Base-by-base conservation (phyloP, 495 filamentous ascomycete species). In the Coniosporium apollinis region DNA sequence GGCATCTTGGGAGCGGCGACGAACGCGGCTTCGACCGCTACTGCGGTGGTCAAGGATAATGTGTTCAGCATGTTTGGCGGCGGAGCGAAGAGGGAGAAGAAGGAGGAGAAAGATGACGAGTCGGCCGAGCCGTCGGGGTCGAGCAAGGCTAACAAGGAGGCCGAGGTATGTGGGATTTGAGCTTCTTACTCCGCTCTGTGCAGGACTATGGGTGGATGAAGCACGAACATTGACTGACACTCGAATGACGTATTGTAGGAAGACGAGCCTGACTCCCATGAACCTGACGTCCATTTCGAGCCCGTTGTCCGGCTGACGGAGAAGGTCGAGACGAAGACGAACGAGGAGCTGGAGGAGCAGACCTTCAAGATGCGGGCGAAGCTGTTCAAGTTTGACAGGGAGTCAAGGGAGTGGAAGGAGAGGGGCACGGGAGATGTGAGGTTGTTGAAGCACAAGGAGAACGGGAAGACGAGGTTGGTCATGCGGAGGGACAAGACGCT, bases 401-500 rank as follows among this genome's bases (percentile, higher is more conserved):
- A 92, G 5, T 64, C 65, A 43, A 74, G 80, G 57, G 89, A 94
- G 64, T 99, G 91, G 91, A 99, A 96, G 71, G 91, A 99, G 70
- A 79, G 91, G 53, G 91, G 91, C 34, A 96, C 89, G 37, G 91
- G 91, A 47, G 86, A 94, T 50, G 85, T 99, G 41, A 72, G 85
- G 52, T 64, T 99, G 52, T 66, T 99, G 51, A 99, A 94, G 73
- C 91, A 99, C 65, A 80, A 79, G 69, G 89, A 96, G 64, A 96
- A 92, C 58, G 76, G 77, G 56, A 99, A 96, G 78, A 94, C 84
- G 36, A 73, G 91, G 41, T 67, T 99, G 44, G 89, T 99, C 48
- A 99, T 99, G 91, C 77, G 91, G 59, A 69, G 91, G 54, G 91
- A 99, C 64, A 94, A 94, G 79, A 96, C 91, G 45, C 73, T 94